phyloP scores from a whole-genome alignment of 2,329 filamentous ascomycete species.

The Didymella sp. region DNA sequence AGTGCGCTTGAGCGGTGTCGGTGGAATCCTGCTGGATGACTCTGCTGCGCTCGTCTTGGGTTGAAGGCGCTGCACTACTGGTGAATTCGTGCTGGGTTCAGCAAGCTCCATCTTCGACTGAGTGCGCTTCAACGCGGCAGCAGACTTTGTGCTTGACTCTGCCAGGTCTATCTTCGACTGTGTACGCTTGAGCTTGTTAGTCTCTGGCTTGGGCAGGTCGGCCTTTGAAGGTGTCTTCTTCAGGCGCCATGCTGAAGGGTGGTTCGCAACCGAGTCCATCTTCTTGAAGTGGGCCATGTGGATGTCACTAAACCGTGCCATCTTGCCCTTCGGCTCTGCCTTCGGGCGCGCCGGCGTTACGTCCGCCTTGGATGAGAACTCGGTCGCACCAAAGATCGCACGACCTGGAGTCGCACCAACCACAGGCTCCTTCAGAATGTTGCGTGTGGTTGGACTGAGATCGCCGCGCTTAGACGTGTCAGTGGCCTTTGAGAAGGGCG shows the following conservation, averaged over 20 bases:
- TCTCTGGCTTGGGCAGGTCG: conserved; percentile 54
- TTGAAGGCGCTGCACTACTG: conserved; percentile 56
- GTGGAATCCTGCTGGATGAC: conserved; percentile 52
- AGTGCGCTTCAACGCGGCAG: conserved; percentile 56
- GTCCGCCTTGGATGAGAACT: conserved; percentile 50
- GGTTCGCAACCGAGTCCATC: conserved; percentile 94
- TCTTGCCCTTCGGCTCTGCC: conserved; percentile 79
- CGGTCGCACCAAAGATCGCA: conserved; percentile 42
- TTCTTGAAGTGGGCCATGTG: conserved; percentile 93
- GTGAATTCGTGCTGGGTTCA: conserved; percentile 54
- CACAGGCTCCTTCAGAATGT: conserved; percentile 70
- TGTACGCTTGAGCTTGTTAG: conserved; percentile 59
- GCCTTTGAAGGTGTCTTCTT: conserved; percentile 53
- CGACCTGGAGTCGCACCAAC: conserved; percentile 59
- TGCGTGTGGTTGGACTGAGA: conserved; percentile 64
- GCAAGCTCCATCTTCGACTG: conserved; percentile 70
- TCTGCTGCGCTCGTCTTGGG: conserved; percentile 72
- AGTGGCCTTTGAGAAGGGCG: conserved; percentile 63
- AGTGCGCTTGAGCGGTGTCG: conserved; percentile 59
- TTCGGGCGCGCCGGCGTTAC: conserved; percentile 68
- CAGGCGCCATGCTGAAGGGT: conserved; percentile 78
- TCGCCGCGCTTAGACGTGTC: conserved; percentile 71
- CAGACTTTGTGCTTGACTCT: conserved; percentile 55
- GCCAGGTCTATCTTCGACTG: conserved; percentile 70
- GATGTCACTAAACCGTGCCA: conserved; percentile 79